These are phyloP conservation scores for Neurospora sp. DNA, from an alignment of 2,329 filamentous ascomycete species.

Conservation along the genomic window DNA sequence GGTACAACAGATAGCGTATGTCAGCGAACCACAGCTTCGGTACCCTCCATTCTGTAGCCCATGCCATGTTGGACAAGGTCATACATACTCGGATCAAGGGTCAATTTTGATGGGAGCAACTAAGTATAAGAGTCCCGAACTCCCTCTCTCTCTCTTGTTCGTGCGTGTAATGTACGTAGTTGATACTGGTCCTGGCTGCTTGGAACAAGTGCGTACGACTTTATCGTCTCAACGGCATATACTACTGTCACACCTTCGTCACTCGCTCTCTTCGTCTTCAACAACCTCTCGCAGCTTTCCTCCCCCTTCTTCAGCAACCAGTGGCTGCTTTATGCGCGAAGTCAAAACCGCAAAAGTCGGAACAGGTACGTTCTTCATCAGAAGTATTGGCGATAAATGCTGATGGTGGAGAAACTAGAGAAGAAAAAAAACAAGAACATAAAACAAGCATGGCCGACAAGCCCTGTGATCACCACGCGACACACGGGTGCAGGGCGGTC, in stretches of 20 bases:
- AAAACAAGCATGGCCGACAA: constrained; percentile 11
- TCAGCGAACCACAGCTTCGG: neutral
- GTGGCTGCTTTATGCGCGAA: neutral
- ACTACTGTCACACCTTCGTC: neutral
- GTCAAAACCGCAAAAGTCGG: neutral
- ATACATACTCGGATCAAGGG: neutral
- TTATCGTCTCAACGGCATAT: neutral
- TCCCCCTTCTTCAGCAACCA: neutral
- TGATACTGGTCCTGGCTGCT: neutral
- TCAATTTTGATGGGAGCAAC: neutral
- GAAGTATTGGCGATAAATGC: neutral
- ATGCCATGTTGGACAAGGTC: neutral
- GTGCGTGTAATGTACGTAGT: neutral
- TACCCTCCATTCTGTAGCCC: neutral
- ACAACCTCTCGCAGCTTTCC: neutral
- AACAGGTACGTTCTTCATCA: neutral
- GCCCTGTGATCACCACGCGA: constrained; percentile 13
- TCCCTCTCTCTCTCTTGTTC: neutral
- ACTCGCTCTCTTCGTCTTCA: neutral
- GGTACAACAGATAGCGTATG: neutral
- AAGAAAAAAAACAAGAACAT: neutral
- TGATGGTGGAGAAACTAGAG: neutral
- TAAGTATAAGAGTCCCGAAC: neutral
- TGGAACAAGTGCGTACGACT: too few relatives aligned
- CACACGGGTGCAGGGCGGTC: constrained; percentile 11